Conservation (phyloP, 2,329 filamentous ascomycete genomes). For the Chrysosporium queenslandicum region DNA sequence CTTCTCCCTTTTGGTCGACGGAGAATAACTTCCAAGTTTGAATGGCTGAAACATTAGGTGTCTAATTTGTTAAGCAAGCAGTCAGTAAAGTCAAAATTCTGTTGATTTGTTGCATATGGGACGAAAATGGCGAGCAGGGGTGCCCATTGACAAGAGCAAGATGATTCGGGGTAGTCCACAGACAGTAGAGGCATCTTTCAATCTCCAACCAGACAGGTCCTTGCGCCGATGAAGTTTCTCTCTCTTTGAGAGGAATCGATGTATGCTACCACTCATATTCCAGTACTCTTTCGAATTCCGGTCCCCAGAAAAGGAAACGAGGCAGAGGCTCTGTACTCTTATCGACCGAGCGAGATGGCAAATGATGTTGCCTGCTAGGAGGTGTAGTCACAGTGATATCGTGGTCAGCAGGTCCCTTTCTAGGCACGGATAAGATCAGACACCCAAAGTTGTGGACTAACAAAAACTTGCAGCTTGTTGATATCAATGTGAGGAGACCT, state of each 20-base stretch:
- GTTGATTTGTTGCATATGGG: not conserved
- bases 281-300: no score
- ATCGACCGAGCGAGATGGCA: not conserved
- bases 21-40: conserved; percentile 10
- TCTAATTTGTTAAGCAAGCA: not conserved
- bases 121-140: not conserved
- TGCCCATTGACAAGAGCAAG: no score
- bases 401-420: not conserved
- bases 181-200: conserved; percentile 3
- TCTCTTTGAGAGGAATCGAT: conserved; percentile 34
- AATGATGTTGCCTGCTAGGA: not conserved
- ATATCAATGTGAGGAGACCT: not conserved
- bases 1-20: not conserved
- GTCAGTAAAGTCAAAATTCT: no score
- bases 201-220: conserved; percentile 3
- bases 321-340: not conserved
- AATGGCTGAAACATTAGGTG: not conserved
- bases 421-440: not conserved
- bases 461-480: not conserved
- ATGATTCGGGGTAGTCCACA: not conserved
- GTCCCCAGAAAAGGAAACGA: no score
- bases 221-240: conserved; percentile 25
- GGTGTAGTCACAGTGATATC: not conserved
- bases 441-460: not conserved
- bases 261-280: conserved; percentile 33